Evolutionary conservation across 2,329 filamentous ascomycete genomes (phyloP), one percentile per base, ranked within the genome.

Genomic region (Neoarthrinium moseri): DNA sequence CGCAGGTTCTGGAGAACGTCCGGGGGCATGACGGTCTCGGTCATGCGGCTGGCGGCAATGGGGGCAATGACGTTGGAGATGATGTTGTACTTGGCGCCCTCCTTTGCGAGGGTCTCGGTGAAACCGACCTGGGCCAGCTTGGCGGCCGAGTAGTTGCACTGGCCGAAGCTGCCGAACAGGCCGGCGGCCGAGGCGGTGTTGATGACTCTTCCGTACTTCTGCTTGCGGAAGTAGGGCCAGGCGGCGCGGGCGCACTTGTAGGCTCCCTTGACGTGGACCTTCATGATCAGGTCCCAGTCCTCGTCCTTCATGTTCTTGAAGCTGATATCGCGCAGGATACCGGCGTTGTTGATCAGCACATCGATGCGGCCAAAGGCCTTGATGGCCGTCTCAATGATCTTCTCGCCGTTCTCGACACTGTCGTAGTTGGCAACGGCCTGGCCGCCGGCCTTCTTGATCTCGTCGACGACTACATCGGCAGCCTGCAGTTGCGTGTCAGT

Each of bases 291-390:
- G 66, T 99, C 92, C 94, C 94, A 99, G 69, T 99, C 94, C 64
- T 87, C 73, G 68, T 99, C 94, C 69, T 87, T 94, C 82, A 97
- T 95, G 74, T 97, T 97, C 81, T 96, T 96, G 77, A 99, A 97
- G 79, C 89, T 92, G 64, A 97, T 70, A 73, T 97, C 91, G 51
- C 92, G 87, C 50, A 96, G 79, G 64, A 97, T 97, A 63, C 94
- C 92, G 51, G 94, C 94, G 66, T 97, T 99, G 80, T 99, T 99
- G 72, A 99, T 86, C 60, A 99, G 84, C 54, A 99, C 76, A 68
- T 99, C 92, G 70, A 99, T 82, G 61, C 92, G 89, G 57, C 92
- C 89, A 64, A 85, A 94, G 46, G 75, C 76, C 68, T 89, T 75
- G 65, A 94, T 87, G 59, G 89, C 89, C 20, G 88, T 91, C 56